Conservation (phyloP, 2,329 filamentous ascomycete species). For the Venturia effusa region DNA sequence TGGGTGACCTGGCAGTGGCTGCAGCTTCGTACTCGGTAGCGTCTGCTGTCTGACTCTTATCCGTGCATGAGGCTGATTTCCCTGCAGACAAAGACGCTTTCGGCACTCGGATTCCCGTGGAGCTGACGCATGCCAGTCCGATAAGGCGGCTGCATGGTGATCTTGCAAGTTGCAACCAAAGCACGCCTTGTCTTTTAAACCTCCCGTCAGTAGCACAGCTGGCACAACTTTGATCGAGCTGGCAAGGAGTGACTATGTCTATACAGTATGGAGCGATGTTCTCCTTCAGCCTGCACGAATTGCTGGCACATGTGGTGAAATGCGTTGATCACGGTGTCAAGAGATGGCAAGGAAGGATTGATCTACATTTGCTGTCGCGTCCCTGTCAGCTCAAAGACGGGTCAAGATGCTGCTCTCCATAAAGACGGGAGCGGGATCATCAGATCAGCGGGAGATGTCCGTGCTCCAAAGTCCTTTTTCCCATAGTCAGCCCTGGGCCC, state of each 20-base stretch:
- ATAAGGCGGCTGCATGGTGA: not conserved
- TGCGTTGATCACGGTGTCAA: no score
- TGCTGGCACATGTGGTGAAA: no score
- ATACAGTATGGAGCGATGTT: no score
- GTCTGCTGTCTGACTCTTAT: not conserved
- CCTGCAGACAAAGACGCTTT: not conserved
- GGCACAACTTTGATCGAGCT: not conserved
- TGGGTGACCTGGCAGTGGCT: not conserved
- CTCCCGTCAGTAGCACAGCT: not conserved
- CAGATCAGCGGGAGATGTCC: not conserved
- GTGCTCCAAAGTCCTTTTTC: not conserved
- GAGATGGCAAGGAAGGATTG: no score
- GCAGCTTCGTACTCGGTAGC: not conserved
- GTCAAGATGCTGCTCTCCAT: no score
- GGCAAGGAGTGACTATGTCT: no score
- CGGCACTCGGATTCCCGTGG: not conserved
- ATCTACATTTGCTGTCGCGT: no score
- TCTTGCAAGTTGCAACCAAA: not conserved
- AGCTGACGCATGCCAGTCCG: not conserved
- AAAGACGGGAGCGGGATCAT: no score
- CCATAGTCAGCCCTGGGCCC: no score
- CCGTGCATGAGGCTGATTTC: not conserved
- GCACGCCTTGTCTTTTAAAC: not conserved
- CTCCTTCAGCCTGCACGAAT: no score
- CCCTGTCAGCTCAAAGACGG: no score